A percentile compares a stretch with the other conserved stretches of the same genome.
Evolutionary conservation across 208 protist genomes (phyloP).

Genomic region (Trypanosoma brucei): DNA sequence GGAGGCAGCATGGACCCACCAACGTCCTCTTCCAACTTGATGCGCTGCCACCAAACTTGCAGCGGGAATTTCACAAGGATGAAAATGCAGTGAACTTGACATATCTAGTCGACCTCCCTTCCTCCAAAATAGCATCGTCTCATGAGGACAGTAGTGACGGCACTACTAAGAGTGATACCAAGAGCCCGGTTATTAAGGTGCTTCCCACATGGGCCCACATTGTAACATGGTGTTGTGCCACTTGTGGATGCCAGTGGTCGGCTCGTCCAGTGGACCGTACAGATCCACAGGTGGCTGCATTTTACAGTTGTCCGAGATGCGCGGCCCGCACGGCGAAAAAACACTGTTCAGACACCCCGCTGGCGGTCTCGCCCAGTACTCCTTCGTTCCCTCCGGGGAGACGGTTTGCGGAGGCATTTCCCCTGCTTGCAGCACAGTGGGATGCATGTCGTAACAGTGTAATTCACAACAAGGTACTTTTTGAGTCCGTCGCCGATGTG

Average conservation of each 20-base stretch:
- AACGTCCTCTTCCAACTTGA: conserved; percentile 14
- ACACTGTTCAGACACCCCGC: not conserved
- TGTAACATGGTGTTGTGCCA: conserved; percentile 50
- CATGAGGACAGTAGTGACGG: not conserved
- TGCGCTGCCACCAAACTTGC: conserved; percentile 13
- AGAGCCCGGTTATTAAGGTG: conserved; percentile 16
- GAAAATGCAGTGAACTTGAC: conserved; percentile 20
- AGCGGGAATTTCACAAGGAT: conserved; percentile 16
- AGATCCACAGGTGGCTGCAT: conserved; percentile 41
- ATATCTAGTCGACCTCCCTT: conserved; percentile 1
- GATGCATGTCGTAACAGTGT: conserved; percentile 44
- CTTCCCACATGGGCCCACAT: conserved; percentile 39
- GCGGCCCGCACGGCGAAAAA: not conserved
- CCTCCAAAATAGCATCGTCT: not conserved
- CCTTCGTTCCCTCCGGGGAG: conserved; percentile 5
- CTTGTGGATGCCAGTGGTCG: conserved; percentile 40
- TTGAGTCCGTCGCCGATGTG: conserved; percentile 38
- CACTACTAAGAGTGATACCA: not conserved
- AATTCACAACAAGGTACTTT: conserved; percentile 38
- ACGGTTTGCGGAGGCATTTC: conserved; percentile 27
- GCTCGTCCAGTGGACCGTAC: conserved; percentile 52
- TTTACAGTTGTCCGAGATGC: conserved; percentile 48
- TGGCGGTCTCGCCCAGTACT: not conserved
- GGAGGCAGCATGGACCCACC: not conserved
- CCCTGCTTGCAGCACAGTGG: conserved; percentile 63